Base-by-base conservation (phyloP, 176 grass and related monocot genomes). In the Olyra latifolia region DNA sequence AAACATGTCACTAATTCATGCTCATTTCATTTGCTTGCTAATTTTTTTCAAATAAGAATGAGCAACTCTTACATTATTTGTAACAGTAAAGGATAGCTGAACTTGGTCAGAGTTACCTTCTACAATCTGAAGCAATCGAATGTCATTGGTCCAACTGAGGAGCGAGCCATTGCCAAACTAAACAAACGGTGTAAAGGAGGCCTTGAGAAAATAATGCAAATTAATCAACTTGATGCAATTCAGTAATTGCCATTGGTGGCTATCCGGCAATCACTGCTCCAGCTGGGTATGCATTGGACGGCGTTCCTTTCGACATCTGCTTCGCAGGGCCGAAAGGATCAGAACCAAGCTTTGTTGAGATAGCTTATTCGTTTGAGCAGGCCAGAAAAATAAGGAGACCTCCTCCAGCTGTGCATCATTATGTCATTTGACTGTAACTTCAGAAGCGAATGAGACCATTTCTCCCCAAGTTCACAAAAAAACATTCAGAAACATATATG, bases 311-410 rank as follows among this genome's bases (percentile, higher is more conserved):
- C 4, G 88, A 80, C 19, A 85, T 94, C 17, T 92, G 85, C 69
- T 94, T 98, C 57, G 92, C 87, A 14, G 92, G 88, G 6, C 72
- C 94, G 50, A 89, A 91, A 83, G 95, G 90, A 32, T 94, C 82
- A 20, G 95, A 94, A 69, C 87, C 85, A 9, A 81, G 46, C 64
- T 80, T 98, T 63, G 89, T 94, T 68, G 88, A 94, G 83, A 84
- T 97, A 70, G 75, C 92, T 16, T 94, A 91, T 83, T 87, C 80
- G 10, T 94, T 94, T 63, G 95, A 98, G 69, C 92, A 98, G 64
- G 95, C 77, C 41, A 94, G 87, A 4, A 14, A 39, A 72, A 72
- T 87, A 23, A 79, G 94, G 45, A 85, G 76, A 85, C n/a, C n/a
- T n/a, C 85, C 87, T 63, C 95, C 95, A 13, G 66, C 63, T 8